A percentile compares a stretch with the other conserved stretches of the same genome.
Conservation (phyloP, 2,329 filamentous ascomycete genomes). For the Penicillium fuscoglaucum region DNA sequence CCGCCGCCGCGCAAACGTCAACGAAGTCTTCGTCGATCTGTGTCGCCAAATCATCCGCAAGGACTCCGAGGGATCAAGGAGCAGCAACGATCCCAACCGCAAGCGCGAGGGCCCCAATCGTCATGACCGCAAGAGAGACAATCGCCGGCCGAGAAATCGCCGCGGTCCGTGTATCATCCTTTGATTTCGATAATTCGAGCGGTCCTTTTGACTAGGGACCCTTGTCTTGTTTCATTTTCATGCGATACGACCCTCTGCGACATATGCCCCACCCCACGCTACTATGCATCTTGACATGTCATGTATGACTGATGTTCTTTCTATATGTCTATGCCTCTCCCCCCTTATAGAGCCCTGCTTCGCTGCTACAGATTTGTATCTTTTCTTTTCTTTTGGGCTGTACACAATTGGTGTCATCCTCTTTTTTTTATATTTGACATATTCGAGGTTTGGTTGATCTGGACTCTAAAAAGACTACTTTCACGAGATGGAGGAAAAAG, state of each 20-base stretch:
- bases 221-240: conserved; percentile 11
- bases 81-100: conserved; percentile 30
- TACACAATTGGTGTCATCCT: conserved; percentile 10
- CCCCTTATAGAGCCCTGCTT: conserved; percentile 25
- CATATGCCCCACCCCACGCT: conserved; percentile 19
- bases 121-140: conserved; percentile 38
- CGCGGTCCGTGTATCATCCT: conserved; percentile 44
- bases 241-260: conserved; percentile 9
- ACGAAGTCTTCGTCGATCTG: conserved; percentile 84
- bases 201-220: neutral
- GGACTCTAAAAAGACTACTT: conserved; percentile 6
- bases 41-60: conserved; percentile 79
- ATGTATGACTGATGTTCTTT: conserved; percentile 22
- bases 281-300: conserved; percentile 33
- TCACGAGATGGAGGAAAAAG: conserved; percentile 14
- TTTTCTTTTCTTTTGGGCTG: conserved; percentile 26
- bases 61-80: conserved; percentile 51
- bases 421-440: conserved; percentile 5
- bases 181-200: conserved; percentile 20
- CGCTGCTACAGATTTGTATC: conserved; percentile 18
- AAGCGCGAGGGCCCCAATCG: conserved; percentile 39
- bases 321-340: conserved; percentile 32
- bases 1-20: conserved; percentile 78
- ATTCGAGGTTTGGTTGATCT: conserved; percentile 7
- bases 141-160: conserved; percentile 32